Conservation (phyloP, 345 rosid species). For the Dovyalis caffra region DNA sequence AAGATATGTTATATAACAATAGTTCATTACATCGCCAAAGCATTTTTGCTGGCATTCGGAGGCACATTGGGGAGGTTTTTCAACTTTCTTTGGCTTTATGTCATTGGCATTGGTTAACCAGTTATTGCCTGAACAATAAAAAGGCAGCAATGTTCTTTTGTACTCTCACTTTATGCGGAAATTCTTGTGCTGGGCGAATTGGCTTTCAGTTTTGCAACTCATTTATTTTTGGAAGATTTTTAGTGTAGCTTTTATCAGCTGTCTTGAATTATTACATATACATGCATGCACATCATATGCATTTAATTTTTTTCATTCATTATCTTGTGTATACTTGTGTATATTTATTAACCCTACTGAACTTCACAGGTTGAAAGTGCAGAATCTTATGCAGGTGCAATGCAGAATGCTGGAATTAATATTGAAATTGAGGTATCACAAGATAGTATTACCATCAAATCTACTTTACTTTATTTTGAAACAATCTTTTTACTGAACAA, state of each 20-base stretch:
- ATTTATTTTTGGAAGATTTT: too few relatives aligned
- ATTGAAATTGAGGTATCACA: slow-evolving; percentile 67
- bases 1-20: background rate
- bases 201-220: too few relatives aligned
- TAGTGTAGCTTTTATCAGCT: background rate
- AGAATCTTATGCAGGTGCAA: slow-evolving; percentile 60
- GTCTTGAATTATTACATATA: too few relatives aligned
- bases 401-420: slow-evolving; percentile 73
- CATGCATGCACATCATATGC: background rate
- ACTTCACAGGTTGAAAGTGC: slow-evolving; percentile 62
- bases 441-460: slow-evolving; percentile 1
- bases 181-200: too few relatives aligned
- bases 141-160: too few relatives aligned
- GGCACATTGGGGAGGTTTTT: background rate
- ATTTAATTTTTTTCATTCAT: too few relatives aligned
- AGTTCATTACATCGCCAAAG: background rate
- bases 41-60: background rate
- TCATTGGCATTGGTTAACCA: background rate
- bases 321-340: too few relatives aligned
- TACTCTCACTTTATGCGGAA: too few relatives aligned
- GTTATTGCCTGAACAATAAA: background rate
- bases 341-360: background rate
- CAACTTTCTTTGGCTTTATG: background rate
- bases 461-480: too few relatives aligned
- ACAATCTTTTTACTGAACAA: too few relatives aligned